Evolutionary conservation across 768 basidiomycete species (phyloP).

Genomic region (Trametes maxima): DNA sequence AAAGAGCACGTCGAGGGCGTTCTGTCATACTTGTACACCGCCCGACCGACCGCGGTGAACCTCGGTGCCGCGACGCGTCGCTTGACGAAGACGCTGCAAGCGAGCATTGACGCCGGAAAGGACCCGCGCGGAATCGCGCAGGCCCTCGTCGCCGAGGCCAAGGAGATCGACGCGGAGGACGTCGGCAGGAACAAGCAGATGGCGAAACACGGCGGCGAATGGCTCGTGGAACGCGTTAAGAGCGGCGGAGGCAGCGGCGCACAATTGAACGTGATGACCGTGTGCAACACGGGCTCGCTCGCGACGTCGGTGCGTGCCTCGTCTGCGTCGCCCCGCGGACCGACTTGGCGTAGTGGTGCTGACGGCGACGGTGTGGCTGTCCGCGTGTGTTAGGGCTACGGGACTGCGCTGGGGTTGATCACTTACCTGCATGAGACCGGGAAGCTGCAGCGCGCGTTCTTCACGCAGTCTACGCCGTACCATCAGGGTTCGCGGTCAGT

Average conservation of each 20-base stretch:
- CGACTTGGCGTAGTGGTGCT: neutral
- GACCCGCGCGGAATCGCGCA: conserved; percentile 48
- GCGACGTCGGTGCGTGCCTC: conserved; percentile 77
- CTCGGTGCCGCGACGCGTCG: conserved; percentile 84
- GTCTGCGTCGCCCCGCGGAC: neutral
- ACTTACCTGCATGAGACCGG: conserved; percentile 82
- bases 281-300: conserved; percentile 96
- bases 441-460: conserved; percentile 82
- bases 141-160: conserved; percentile 70
- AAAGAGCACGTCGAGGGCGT: conserved; percentile 55
- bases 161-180: conserved; percentile 82
- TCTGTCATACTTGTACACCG: conserved; percentile 75
- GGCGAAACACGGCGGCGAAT: conserved; percentile 83
- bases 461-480: conserved; percentile 92
- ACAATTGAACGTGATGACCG: conserved; percentile 81
- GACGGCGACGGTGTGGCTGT: conserved; percentile 5
- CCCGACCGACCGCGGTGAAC: conserved; percentile 97
- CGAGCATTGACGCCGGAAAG: conserved; percentile 40
- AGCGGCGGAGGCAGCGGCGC: conserved; percentile 42
- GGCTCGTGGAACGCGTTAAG: conserved; percentile 64
- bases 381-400: conserved; percentile 77
- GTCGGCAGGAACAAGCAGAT: conserved; percentile 84
- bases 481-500: conserved; percentile 84
- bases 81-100: conserved; percentile 53
- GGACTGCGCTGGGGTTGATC: conserved; percentile 92